Evolutionary conservation across 805 yeast genomes (phyloP), one percentile per base, ranked within the genome.

Genomic region (Saccharomycopsis olivae): DNA sequence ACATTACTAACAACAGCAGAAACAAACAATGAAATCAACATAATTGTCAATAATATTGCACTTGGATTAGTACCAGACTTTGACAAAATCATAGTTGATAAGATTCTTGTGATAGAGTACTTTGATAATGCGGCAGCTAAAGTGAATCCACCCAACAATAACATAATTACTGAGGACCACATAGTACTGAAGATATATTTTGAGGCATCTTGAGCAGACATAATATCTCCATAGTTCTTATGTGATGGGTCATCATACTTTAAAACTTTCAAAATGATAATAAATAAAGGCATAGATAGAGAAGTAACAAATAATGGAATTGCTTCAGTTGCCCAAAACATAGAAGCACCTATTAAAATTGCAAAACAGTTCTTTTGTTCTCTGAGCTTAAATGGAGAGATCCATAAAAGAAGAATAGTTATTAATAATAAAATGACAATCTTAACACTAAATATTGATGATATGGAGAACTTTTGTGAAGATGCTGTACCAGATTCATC

Each of bases 1-100:
- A 89, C 97, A 57, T 89, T 89, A 19, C 94, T 81, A 29, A 89
- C 92, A 94, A 95, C 88, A 85, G 89, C 87, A 4, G 95, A 77
- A 30, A 84, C 76, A 52, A 89, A 75, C 29, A 88, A 65, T 0
- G 96, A 84, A 24, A 89, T 89, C 35, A 71, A 62, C 96, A 92
- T 86, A 45, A 86, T 78, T 3, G 89, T 73, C 32, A 88, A 60
- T 27, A 88, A 62, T 17, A 89, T 79, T 29, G 73, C 68, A 25
- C 79, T 69, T 9, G 97, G 97, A 48, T 78, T 75, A 3, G 89
- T 82, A 9, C 96, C 96, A 2, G 95, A 94, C 36, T 73, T 69
- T 2, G 87, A 73, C 41, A 92, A 64, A 44, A 89, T 78, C 59
- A 73, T 74, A 0, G 95, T 84, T 4, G 96, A 87, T 21, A 88